Evolutionary conservation across 2,329 filamentous ascomycete genomes (phyloP), one percentile per base, ranked within the genome.

Genomic region (Venturia oleaginea): DNA sequence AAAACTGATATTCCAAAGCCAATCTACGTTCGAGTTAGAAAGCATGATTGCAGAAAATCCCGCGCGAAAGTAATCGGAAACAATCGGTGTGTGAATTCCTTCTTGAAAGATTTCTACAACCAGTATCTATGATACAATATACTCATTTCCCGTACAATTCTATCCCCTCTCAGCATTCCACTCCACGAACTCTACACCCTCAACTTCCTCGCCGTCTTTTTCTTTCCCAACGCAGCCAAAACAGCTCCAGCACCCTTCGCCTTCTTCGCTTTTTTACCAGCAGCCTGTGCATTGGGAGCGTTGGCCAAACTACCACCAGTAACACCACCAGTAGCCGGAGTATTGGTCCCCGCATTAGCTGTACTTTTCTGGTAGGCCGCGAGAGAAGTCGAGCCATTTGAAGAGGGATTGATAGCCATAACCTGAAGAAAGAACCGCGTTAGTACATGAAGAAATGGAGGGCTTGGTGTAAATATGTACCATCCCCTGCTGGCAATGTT

Each of bases 401-500:
- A 13, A 38, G 30, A 60, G 1, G 37, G 32, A 37, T 65, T 59
- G 55, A 54, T 48, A 22, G 15, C 22, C 37, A 40, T 64, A 27
- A 37, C 22, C 27, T 46, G 42, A 19, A 6, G 3, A n/a, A 19
- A 6, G 3, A n/a, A n/a, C 22, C 5, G 7, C 22, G 5, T 54
- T 30, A 54, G 19, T 7, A 30, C 6, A 15, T 61, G 19, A 17
- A 38, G 24, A 19, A 24, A 61, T n/a, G 8, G 11, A 43, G 24
- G 55, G 3, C 8, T 30, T 27, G 70, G 73, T 71, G n/a, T n/a
- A n/a, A 6, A 17, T 8, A 54, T 19, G 4, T 37, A 76, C 75
- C 75, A 76, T 76, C 61, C 74, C 74, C 42, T 42, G 62, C 66
- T 75, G 72, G 69, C 75, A 76, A 66, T 76, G 75, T 67, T 67